Conservation (phyloP, 805 yeast species). For the Tetrapisispora phaffii region DNA sequence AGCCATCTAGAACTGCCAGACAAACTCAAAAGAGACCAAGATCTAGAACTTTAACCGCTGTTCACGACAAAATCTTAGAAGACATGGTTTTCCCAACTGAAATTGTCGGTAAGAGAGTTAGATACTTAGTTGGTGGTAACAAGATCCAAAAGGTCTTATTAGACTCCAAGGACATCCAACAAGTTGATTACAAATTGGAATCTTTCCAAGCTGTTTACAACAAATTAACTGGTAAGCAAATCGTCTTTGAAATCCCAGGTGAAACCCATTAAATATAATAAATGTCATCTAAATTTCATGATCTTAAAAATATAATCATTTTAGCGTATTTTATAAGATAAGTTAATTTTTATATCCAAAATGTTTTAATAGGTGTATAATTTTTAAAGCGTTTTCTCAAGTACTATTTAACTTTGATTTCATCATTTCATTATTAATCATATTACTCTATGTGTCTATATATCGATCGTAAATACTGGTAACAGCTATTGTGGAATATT, state of each 20-base stretch:
- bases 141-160: slow-evolving; percentile 95
- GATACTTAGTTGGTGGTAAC: slow-evolving; percentile 98
- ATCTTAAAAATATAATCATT: slow-evolving; percentile 7
- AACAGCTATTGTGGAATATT: no score
- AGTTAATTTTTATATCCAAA: slow-evolving; percentile 7
- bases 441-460: no score
- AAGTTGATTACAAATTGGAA: slow-evolving; percentile 97
- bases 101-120: slow-evolving; percentile 97
- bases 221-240: slow-evolving; percentile 99
- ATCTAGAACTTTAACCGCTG: slow-evolving; percentile 98
- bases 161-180: slow-evolving; percentile 94
- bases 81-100: slow-evolving; percentile 99
- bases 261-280: slow-evolving; percentile 28
- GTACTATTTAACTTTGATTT: slow-evolving; percentile 1
- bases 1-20: slow-evolving; percentile 94
- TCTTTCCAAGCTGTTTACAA: slow-evolving; percentile 97
- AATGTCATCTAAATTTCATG: slow-evolving; percentile 6
- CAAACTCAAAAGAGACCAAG: slow-evolving; percentile 98
- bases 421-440: no score
- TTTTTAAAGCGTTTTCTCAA: slow-evolving; percentile 18
- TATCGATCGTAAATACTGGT: no score
- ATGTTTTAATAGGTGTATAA: slow-evolving; percentile 21
- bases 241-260: slow-evolving; percentile 87
- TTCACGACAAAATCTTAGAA: slow-evolving; percentile 96
- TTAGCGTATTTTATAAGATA: slow-evolving; percentile 3